These are phyloP conservation scores for Cercospora sesami DNA, from an alignment of 2,329 filamentous ascomycete genomes.

Conservation along the genomic window DNA sequence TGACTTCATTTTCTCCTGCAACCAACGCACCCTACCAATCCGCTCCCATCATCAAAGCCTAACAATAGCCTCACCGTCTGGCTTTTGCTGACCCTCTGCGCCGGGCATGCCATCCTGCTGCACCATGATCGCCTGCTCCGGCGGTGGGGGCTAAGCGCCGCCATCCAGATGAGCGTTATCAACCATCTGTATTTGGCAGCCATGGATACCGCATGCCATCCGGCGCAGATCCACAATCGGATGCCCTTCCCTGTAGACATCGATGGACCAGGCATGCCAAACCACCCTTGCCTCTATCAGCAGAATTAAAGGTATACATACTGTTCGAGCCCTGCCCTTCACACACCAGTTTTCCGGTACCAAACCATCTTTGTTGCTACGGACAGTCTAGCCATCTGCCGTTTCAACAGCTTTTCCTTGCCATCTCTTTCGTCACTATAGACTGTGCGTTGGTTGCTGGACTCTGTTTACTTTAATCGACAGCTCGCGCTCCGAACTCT, in stretches of 20 bases:
- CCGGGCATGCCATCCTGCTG: constrained; percentile 21
- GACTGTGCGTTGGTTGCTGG: constrained; percentile 3
- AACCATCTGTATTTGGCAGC: constrained; percentile 30
- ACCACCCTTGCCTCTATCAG: constrained; percentile 30
- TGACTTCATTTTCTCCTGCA: constrained; percentile 29
- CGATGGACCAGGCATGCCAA: constrained; percentile 25
- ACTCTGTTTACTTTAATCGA: constrained; percentile 17
- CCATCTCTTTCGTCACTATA: constrained; percentile 19
- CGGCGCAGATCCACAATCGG: constrained; percentile 27
- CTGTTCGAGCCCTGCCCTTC: constrained; percentile 18
- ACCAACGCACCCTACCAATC: constrained; percentile 25
- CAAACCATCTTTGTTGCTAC: constrained; percentile 20
- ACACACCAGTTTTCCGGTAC: constrained; percentile 12
- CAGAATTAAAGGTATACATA: constrained; percentile 31
- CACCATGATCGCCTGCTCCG: constrained; percentile 23
- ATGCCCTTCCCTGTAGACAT: constrained; percentile 27
- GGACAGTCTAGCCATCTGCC: constrained; percentile 40
- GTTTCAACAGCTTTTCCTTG: constrained; percentile 29
- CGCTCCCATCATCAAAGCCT: constrained; percentile 21
- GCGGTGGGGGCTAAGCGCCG: constrained; percentile 30
- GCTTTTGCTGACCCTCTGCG: constrained; percentile 18
- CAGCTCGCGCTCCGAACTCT: constrained; percentile 11
- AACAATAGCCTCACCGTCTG: constrained; percentile 31
- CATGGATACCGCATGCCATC: constrained; percentile 25
- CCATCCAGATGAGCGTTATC: constrained; percentile 22